Percentiles rank a stretch among this genome's conserved stretches.
Conservation (phyloP, 192 early-diverging fungal species). For the Backusella tarrabulga region DNA sequence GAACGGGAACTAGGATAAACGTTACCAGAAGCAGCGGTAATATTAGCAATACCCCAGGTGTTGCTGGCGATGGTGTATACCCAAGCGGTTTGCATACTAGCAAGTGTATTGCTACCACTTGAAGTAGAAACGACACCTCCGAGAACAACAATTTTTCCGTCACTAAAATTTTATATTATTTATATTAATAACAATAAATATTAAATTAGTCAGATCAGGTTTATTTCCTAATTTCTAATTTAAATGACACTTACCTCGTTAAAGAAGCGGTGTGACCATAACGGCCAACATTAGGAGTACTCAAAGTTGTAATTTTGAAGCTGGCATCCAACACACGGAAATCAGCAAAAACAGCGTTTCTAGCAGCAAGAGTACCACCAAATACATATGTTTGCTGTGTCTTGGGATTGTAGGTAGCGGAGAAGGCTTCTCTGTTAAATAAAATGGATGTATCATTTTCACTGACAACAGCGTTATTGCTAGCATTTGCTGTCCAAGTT, state of each 20-base stretch:
- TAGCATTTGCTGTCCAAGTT: neutral
- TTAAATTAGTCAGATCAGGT: slow-evolving; percentile 6
- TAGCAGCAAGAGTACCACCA: slow-evolving; percentile 12
- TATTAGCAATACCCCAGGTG: slow-evolving; percentile 1
- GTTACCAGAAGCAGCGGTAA: neutral
- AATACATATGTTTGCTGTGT: slow-evolving; percentile 19
- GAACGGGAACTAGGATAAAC: slow-evolving; percentile 1
- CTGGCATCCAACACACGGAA: slow-evolving; percentile 18
- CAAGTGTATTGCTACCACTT: neutral
- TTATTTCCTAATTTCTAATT: slow-evolving; percentile 3
- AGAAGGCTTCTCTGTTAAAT: slow-evolving; percentile 16
- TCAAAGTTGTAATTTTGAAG: neutral
- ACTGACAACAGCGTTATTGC: neutral
- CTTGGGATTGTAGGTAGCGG: slow-evolving; percentile 10
- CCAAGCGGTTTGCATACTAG: slow-evolving; percentile 9
- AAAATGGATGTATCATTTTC: neutral
- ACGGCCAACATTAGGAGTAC: neutral
- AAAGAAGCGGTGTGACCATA: slow-evolving; percentile 29
- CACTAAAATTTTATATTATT: neutral
- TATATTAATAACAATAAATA: slow-evolving; percentile 3
- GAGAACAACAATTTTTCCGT: slow-evolving; percentile 29
- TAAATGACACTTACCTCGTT: slow-evolving; percentile 15
- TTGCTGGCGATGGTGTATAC: slow-evolving; percentile 24
- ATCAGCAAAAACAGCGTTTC: slow-evolving; percentile 4
- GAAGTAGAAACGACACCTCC: slow-evolving; percentile 22